Base-by-base conservation (phyloP, 768 basidiomycete genomes). In the Cystobasidium onofrii region DNA sequence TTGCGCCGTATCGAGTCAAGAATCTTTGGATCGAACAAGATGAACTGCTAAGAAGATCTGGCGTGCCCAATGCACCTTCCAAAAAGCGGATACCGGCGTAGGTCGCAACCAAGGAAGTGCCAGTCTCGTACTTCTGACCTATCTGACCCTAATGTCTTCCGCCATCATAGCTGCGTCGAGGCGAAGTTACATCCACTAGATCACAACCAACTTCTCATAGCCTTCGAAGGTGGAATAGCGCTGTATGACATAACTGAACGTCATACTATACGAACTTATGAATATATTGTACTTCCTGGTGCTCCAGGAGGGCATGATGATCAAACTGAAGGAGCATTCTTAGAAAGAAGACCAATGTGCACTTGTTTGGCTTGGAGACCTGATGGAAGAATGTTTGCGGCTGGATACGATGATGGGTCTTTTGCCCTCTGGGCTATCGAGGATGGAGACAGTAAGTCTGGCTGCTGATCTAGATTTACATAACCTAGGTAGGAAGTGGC, bases 401-500 rank as follows among this genome's bases (percentile, higher is more conserved):
- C 87, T 15, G 92, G 92, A 0, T 86, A 93, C 78, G 84, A 86
- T 20, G 92, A 95, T 80, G 91, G 92, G 9, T 88, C 86, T 64
- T 85, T 95, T 36, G 86, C 88, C 3, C 90, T 93, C 79, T 92
- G 91, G 88, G 87, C 89, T 0, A 82, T 88, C 1, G 87, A 89
- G 55, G 90, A 93, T 76, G 85, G 89, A 75, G 87, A 88, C 72
- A 86, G 69, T 86, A 50, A 54, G 67, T 57, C 15, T n/a, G n/a
- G n/a, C n/a, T n/a, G n/a, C n/a, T n/a, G n/a, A n/a, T n/a, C n/a
- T n/a, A n/a, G n/a, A n/a, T n/a, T n/a, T 4, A 23, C 12, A 10
- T 12, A 10, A 9, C 62, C 12, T 36, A 36, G 6, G 18, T 18
- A 17, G 12, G 61, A 63, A 20, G 31, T 12, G 61, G 36, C 41